phyloP scores from a whole-genome alignment of 345 rosid genomes.

The Melaleuca quinquenervia region DNA sequence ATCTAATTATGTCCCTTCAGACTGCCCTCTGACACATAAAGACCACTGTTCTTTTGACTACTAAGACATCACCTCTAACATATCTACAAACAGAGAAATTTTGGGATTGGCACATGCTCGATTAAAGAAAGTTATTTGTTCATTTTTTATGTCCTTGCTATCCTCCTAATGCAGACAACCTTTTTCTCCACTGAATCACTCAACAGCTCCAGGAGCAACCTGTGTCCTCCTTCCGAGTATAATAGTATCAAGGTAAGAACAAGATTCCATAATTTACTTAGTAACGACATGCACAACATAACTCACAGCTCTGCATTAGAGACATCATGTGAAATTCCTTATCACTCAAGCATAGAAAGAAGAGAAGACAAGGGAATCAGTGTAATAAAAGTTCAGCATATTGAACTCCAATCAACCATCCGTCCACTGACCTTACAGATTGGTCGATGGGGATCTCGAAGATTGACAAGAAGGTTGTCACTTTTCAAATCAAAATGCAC shows the following conservation, averaged over 20 bases:
- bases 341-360: background rate
- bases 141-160: background rate
- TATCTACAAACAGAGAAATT: background rate
- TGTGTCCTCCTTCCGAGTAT: background rate
- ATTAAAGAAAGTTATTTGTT: background rate
- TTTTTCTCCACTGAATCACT: background rate
- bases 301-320: background rate
- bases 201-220: background rate
- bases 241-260: background rate
- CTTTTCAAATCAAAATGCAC: constrained; percentile 71
- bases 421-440: constrained; percentile 48
- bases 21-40: background rate
- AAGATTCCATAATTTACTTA: background rate
- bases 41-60: background rate
- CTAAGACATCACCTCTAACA: background rate
- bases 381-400: background rate
- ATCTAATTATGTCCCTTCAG: background rate
- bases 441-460: constrained; percentile 63
- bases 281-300: background rate
- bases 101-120: background rate
- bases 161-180: background rate
- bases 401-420: background rate
- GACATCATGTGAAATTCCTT: background rate
- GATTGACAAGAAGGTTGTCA: constrained; percentile 68
- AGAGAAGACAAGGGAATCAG: background rate